phyloP scores from a whole-genome alignment of 2,329 filamentous ascomycete species.

The Coniosporium uncinatum region DNA sequence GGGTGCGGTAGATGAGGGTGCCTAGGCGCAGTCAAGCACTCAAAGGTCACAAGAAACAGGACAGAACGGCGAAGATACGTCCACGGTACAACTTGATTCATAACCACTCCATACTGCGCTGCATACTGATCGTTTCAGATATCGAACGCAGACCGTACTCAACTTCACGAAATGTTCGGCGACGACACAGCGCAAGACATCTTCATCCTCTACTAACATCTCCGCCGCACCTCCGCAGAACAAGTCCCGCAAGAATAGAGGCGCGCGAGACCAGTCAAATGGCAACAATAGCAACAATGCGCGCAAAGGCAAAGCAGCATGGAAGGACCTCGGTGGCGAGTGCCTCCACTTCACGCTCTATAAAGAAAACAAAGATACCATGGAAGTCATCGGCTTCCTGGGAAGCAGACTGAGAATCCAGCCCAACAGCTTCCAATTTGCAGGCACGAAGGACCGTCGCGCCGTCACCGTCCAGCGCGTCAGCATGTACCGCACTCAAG shows the following conservation, averaged over 20 bases:
- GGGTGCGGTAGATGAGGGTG: no score
- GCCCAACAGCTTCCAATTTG: conserved; percentile 68
- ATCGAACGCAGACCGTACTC: no score
- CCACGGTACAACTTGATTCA: no score
- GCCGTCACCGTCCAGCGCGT: conserved; percentile 83
- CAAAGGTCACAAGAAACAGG: no score
- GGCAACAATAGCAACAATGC: conserved; percentile 13
- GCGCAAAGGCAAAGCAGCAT: conserved; percentile 37
- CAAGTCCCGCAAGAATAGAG: conserved; percentile 68
- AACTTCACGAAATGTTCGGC: conserved; percentile 45
- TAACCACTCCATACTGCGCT: no score
- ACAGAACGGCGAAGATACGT: no score
- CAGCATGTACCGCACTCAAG: conserved; percentile 56
- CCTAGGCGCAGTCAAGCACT: no score
- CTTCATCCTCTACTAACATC: conserved; percentile 46
- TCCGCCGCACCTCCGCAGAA: conserved; percentile 59
- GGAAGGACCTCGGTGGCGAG: conserved; percentile 65
- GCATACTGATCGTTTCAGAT: no score
- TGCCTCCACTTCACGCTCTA: conserved; percentile 89
- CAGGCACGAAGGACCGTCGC: conserved; percentile 87
- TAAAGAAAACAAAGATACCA: conserved; percentile 97
- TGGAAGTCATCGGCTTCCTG: conserved; percentile 80
- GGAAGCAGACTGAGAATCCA: conserved; percentile 66
- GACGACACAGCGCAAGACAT: conserved; percentile 42
- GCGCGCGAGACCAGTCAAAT: conserved; percentile 63